These are phyloP conservation scores for Osmanthus fragrans DNA, from an alignment of 257 asterid species.

Conservation along the genomic window DNA sequence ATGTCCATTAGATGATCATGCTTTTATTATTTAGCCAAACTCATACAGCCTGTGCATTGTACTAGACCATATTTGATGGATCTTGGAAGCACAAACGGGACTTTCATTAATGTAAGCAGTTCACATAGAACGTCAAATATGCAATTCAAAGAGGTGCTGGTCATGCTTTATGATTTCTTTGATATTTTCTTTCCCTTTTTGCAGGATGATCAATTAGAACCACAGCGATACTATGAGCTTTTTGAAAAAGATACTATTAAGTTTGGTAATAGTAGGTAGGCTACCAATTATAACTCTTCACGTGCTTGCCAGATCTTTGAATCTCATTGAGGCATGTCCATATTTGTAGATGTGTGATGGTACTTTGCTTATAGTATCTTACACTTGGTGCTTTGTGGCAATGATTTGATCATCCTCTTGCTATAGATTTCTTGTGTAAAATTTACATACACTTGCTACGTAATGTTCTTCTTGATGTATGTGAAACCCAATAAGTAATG, in stretches of 20 bases:
- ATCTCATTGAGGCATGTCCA: constrained; percentile 6
- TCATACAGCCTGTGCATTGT: constrained; percentile 21
- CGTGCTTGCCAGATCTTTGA: constrained; percentile 18
- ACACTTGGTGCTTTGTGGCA: background rate
- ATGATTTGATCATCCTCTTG: background rate
- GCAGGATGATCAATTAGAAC: constrained; percentile 78
- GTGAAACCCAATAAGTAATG: background rate
- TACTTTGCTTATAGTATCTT: background rate
- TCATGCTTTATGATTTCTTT: constrained; percentile 12
- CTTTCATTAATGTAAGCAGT: constrained; percentile 78
- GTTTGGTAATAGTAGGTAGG: constrained; percentile 97
- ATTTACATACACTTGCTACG: background rate
- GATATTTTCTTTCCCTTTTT: constrained; percentile 21
- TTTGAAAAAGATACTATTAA: constrained; percentile 82
- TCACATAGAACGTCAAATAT: background rate
- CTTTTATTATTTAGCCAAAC: constrained; percentile 18
- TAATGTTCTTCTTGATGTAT: background rate
- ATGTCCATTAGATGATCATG: constrained; percentile 19
- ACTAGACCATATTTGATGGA: constrained; percentile 93
- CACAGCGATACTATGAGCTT: constrained; percentile 86
- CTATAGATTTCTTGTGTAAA: background rate
- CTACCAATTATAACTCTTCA: constrained; percentile 1
- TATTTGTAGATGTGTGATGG: background rate
- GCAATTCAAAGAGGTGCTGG: background rate
- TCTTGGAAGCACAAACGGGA: constrained; percentile 98